Percentiles rank a stretch among this genome's conserved stretches.
phyloP scores from a whole-genome alignment of 1,139 yeast genomes.

The Candida sp. region DNA sequence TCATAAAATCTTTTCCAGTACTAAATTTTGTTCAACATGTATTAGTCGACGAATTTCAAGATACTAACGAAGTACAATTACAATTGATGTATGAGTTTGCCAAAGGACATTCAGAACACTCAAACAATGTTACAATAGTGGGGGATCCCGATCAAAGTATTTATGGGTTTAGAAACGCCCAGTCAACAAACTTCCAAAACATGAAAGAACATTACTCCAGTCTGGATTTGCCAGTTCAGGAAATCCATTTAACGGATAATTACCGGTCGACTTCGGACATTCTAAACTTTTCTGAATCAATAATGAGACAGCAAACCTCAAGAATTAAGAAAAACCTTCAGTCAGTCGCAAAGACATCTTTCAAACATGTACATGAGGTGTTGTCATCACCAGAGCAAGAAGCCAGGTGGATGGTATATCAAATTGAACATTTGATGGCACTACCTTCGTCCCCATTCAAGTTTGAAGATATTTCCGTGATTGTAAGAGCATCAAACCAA shows the following conservation, averaged over 20 bases:
- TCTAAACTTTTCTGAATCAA: constrained; percentile 56
- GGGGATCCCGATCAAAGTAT: constrained; percentile 98
- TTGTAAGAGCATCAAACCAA: constrained; percentile 62
- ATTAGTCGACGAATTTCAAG: constrained; percentile 93
- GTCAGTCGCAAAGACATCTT: constrained; percentile 40
- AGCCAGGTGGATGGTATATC: constrained; percentile 55
- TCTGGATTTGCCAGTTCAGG: constrained; percentile 15
- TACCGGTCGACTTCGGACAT: constrained; percentile 78
- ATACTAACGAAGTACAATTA: constrained; percentile 77
- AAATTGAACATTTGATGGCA: constrained; percentile 43
- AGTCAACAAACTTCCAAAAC: constrained; percentile 57
- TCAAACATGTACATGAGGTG: constrained; percentile 46
- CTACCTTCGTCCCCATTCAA: constrained; percentile 34
- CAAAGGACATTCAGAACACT: constrained; percentile 20
- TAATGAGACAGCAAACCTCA: constrained; percentile 60
- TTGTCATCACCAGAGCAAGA: constrained; percentile 46
- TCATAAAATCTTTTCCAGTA: constrained; percentile 45
- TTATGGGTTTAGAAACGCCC: constrained; percentile 84
- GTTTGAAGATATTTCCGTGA: constrained; percentile 63
- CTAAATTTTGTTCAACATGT: constrained; percentile 61
- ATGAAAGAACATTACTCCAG: constrained; percentile 49
- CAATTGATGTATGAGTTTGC: constrained; percentile 63
- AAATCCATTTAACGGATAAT: constrained; percentile 58
- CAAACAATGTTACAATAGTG: constrained; percentile 68
- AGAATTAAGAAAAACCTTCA: constrained; percentile 41